Conservation (phyloP, 2,329 filamentous ascomycete species). For the Hypocreales sp. region DNA sequence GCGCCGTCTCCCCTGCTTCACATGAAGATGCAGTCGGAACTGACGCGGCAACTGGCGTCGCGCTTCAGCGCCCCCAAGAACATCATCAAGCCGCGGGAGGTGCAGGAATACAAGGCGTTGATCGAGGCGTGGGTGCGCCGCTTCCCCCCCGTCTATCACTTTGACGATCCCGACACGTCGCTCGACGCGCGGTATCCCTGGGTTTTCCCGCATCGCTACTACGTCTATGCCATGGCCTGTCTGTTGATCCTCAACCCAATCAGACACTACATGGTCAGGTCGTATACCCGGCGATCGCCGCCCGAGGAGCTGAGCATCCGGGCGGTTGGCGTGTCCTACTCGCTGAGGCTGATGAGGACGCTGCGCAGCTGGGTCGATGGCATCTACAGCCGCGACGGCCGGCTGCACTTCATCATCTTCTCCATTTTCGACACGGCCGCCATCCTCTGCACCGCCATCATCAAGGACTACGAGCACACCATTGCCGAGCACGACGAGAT, state of each 20-base stretch:
- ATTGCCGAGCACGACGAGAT: slow-evolving; percentile 24
- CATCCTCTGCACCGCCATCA: slow-evolving; percentile 30
- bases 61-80: slow-evolving; percentile 12
- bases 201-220: slow-evolving; percentile 28
- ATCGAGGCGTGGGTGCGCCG: slow-evolving; percentile 24
- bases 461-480: slow-evolving; percentile 25
- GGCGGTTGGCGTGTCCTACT: slow-evolving; percentile 23
- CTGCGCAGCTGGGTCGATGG: slow-evolving; percentile 25
- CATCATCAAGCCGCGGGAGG: slow-evolving; percentile 11
- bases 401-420: slow-evolving; percentile 35
- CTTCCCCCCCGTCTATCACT: slow-evolving; percentile 23
- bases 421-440: slow-evolving; percentile 34
- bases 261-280: slow-evolving; percentile 27
- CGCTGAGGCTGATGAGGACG: slow-evolving; percentile 23
- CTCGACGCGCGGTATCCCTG: slow-evolving; percentile 23
- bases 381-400: slow-evolving; percentile 26
- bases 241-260: slow-evolving; percentile 30
- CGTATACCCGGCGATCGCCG: slow-evolving; percentile 10
- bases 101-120: slow-evolving; percentile 10
- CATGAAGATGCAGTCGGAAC: slow-evolving; percentile 14
- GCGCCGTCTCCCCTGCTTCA: slow-evolving; percentile 13
- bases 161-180: slow-evolving; percentile 22
- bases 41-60: slow-evolving; percentile 9
- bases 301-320: slow-evolving; percentile 19
- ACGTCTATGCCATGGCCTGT: slow-evolving; percentile 26